Evolutionary conservation across 129 eudicot species (phyloP), one percentile per base, ranked within the genome.

Genomic region (Solidago caesia): DNA sequence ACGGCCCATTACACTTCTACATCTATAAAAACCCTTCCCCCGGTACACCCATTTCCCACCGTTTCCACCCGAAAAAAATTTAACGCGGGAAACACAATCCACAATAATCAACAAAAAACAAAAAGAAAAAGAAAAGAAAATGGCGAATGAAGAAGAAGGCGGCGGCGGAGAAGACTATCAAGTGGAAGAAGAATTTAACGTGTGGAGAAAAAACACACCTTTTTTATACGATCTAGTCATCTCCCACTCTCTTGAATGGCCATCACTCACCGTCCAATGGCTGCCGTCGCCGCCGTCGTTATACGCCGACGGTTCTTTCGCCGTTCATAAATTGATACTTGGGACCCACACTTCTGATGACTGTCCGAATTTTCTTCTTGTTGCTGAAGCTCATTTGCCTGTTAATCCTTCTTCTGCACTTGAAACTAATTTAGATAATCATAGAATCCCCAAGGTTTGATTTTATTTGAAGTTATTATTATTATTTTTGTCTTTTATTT

Each of bases 191-290:
- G 97, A 91, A 71, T 88, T 88, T 81, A 70, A 82, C 2, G 95
- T 91, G 27, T 91, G 97, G 97, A 91, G 85, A 81, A 88, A 91
- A 85, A 91, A 91, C 72, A 91, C 97, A 0, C 97, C 97, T 11
- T 85, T 94, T 64, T 72, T 94, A 56, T 94, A 91, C 86, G 96
- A 91, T 55, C 85, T 94, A 16, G 87, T 91, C 15, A 7, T 91
- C 43, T 94, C 87, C 33, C 93, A 88, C 85, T 77, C 96, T 1
- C 96, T 94, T 4, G 97, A 88, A 74, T 94, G 97, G 97, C 99
- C 99, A 1, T 94, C 99, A 21, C 97, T 94, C 83, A 94, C 99
- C 75, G 99, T 94, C 48, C 97, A 94, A 44, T 94, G 97, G 96
- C 88, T 91, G 5, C 97, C 99, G 9, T 83, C 86, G 10, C 51